Percentiles rank a stretch among this genome's conserved stretches.
Conservation (phyloP, 352 stramenopile species). For the Phytophthora palmivora region DNA sequence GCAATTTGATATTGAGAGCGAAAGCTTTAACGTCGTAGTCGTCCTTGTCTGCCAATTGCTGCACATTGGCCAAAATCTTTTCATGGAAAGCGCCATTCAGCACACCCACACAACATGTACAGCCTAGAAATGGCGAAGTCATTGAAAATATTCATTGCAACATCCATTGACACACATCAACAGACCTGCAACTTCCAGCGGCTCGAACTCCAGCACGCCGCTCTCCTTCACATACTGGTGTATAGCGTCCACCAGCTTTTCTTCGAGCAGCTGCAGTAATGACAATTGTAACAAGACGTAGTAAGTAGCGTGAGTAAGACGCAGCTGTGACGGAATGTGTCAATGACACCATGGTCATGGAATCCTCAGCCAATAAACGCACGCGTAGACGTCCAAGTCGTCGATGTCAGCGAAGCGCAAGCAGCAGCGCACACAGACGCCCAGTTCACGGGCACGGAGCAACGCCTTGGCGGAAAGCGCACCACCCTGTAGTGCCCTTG, state of each 20-base stretch:
- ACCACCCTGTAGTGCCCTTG: conserved; percentile 21
- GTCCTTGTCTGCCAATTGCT: conserved; percentile 42
- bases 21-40: conserved; percentile 77
- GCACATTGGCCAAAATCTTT: conserved; percentile 50
- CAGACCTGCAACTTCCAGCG: conserved; percentile 29
- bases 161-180: conserved; percentile 4
- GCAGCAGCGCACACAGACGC: conserved; percentile 73
- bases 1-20: conserved; percentile 83
- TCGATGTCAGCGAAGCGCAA: conserved; percentile 66
- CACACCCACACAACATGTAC: conserved; percentile 75
- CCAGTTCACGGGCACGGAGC: conserved; percentile 22
- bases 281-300: conserved; percentile 1
- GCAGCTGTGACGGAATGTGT: conserved; percentile 4
- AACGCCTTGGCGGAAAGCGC: conserved; percentile 42
- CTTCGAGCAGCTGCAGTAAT: conserved; percentile 34
- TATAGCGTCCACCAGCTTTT: conserved; percentile 38
- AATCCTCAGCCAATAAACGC: conserved; percentile 17
- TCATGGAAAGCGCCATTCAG: conserved; percentile 55
- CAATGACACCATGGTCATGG: conserved; percentile 10
- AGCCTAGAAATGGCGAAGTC: conserved; percentile 42
- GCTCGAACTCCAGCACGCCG: conserved; percentile 20
- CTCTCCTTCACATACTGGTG: conserved; percentile 30
- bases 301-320: conserved; percentile 3
- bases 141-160: conserved; percentile 4
- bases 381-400: conserved; percentile 62